phyloP scores from a whole-genome alignment of 2,329 filamentous ascomycete species.

The Penicillium sp. region DNA sequence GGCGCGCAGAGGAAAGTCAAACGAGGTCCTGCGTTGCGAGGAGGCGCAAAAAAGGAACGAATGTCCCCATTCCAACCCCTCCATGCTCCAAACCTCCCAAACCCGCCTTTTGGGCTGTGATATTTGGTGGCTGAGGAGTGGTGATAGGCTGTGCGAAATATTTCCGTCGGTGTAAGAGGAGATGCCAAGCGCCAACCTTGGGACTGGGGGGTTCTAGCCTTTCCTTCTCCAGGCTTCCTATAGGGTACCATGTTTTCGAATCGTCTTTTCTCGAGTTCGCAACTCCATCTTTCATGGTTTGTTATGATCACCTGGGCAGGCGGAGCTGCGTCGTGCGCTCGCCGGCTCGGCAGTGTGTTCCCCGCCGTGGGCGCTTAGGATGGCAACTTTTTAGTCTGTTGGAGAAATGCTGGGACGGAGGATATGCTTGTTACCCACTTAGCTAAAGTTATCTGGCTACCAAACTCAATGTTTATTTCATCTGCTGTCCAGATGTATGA shows the following conservation, averaged over 20 bases:
- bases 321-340: neutral
- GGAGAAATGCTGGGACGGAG: neutral
- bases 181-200: neutral
- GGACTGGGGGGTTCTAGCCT: neutral
- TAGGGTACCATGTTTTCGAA: neutral
- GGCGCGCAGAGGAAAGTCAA: neutral
- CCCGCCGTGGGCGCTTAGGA: constrained; percentile 2
- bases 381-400: neutral
- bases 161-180: neutral
- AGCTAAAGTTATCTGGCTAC: neutral
- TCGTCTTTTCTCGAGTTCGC: neutral
- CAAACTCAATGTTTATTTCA: neutral
- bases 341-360: neutral
- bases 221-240: neutral
- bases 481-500: neutral
- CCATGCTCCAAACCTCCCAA: neutral
- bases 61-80: too few species aligned
- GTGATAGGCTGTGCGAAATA: neutral
- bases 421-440: neutral
- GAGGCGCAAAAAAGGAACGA: neutral
- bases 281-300: neutral
- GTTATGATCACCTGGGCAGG: neutral
- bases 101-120: neutral
- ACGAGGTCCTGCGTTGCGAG: neutral
- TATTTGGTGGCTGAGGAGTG: neutral